Conservation (phyloP, 179 eudicot species). For the Dionaea muscipula region DNA sequence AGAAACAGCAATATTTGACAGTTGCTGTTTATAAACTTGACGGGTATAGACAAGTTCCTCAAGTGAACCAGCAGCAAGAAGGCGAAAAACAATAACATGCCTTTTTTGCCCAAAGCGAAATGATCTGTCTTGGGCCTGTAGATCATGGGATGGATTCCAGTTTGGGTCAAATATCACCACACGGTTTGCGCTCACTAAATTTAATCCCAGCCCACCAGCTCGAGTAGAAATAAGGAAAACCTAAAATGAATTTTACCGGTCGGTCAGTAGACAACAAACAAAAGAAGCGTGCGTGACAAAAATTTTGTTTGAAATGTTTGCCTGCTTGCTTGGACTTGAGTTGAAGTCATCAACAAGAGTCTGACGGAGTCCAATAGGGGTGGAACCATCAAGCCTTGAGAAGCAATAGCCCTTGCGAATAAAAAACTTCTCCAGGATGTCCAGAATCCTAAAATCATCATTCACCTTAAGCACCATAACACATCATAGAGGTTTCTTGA, state of each 20-base stretch:
- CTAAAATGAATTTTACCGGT: constrained; percentile 22
- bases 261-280: constrained; percentile 3
- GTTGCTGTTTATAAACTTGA: constrained; percentile 90
- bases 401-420: constrained; percentile 86
- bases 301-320: constrained; percentile 10
- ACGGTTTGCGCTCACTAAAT: constrained; percentile 91
- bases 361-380: constrained; percentile 76
- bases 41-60: constrained; percentile 91
- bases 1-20: constrained; percentile 86
- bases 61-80: constrained; percentile 90
- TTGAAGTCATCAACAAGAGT: constrained; percentile 88
- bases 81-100: constrained; percentile 89
- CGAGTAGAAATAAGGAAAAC: constrained; percentile 91
- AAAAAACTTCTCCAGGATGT: constrained; percentile 78
- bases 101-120: constrained; percentile 93
- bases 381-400: constrained; percentile 91
- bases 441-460: constrained; percentile 58
- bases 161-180: constrained; percentile 96
- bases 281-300: background rate
- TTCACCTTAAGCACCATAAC: constrained; percentile 1
- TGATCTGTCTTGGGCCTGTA: constrained; percentile 96
- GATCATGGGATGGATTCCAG: constrained; percentile 95
- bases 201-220: constrained; percentile 97
- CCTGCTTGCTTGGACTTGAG: constrained; percentile 98
- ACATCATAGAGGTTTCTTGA: background rate